Conservation (phyloP, 129 eudicot genomes). For the Glebionis coronaria region DNA sequence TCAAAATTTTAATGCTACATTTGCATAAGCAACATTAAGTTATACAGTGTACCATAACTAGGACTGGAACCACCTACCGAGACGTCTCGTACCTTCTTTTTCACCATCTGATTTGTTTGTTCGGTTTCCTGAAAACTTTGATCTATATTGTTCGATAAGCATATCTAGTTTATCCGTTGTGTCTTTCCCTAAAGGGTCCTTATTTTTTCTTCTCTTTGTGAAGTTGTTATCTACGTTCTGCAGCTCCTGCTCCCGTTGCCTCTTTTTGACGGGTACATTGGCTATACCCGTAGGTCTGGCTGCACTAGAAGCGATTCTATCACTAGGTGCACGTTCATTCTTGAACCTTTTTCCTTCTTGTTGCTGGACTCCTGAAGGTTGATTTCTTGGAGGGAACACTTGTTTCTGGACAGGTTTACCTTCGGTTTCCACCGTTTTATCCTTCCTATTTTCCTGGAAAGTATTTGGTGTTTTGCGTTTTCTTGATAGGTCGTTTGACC, state of each 20-base stretch:
- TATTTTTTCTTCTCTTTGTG: slow-evolving; percentile 48
- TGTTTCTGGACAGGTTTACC: slow-evolving; percentile 36
- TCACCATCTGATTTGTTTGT: slow-evolving; percentile 48
- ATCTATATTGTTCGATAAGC: slow-evolving; percentile 68
- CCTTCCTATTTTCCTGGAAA: slow-evolving; percentile 15
- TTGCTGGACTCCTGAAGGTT: slow-evolving; percentile 17
- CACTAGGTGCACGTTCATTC: slow-evolving; percentile 12
- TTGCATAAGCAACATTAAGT: slow-evolving; percentile 7
- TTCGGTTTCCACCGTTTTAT: slow-evolving; percentile 25
- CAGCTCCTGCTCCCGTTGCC: slow-evolving; percentile 29
- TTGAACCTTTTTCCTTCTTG: slow-evolving; percentile 24
- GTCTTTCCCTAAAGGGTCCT: slow-evolving; percentile 77
- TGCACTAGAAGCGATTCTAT: slow-evolving; percentile 6
- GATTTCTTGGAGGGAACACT: slow-evolving; percentile 11
- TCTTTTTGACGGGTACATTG: slow-evolving; percentile 36
- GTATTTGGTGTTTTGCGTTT: slow-evolving; percentile 42
- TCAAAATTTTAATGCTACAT: not conserved
- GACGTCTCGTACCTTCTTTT: slow-evolving; percentile 59
- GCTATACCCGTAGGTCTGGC: slow-evolving; percentile 14
- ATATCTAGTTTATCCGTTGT: slow-evolving; percentile 72
- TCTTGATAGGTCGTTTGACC: slow-evolving; percentile 30
- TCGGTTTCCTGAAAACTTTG: slow-evolving; percentile 58
- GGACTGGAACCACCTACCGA: slow-evolving; percentile 86
- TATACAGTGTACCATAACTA: slow-evolving; percentile 26
- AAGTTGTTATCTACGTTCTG: slow-evolving; percentile 21